A percentile compares a stretch with the other conserved stretches of the same genome.
Evolutionary conservation across 2,329 filamentous ascomycete species (phyloP).

Genomic region (Talaromyces sp.): DNA sequence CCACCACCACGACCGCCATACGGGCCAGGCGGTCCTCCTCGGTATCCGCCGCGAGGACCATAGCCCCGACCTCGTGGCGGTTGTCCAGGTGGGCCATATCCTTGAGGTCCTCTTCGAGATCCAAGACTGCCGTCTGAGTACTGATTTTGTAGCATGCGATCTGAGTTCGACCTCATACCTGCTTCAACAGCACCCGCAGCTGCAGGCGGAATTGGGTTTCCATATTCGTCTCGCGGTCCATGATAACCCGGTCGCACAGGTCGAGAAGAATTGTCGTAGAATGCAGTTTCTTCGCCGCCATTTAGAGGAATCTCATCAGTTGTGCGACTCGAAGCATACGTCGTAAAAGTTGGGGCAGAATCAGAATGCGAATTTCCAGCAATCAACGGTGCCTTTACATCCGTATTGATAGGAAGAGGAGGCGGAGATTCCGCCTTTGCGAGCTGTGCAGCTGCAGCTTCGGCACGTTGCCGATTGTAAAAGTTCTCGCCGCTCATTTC

Average conservation of each 20-base stretch:
- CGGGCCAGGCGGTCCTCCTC: slow-evolving; percentile 25
- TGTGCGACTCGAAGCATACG: slow-evolving; percentile 34
- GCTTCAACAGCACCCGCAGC: slow-evolving; percentile 31
- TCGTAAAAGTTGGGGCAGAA: slow-evolving; percentile 50
- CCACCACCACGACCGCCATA: slow-evolving; percentile 41
- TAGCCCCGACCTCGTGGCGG: slow-evolving; percentile 55
- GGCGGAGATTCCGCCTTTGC: slow-evolving; percentile 54
- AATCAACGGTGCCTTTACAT: slow-evolving; percentile 59
- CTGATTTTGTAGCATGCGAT: slow-evolving; percentile 46
- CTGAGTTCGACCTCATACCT: slow-evolving; percentile 43
- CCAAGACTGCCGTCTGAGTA: slow-evolving; percentile 50
- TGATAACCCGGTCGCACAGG: slow-evolving; percentile 27
- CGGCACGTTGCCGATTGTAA: slow-evolving; percentile 63
- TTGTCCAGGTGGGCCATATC: slow-evolving; percentile 38
- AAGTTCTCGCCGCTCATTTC: slow-evolving; percentile 97
- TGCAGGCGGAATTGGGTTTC: slow-evolving; percentile 38
- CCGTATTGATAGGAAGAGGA: slow-evolving; percentile 45
- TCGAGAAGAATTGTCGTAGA: slow-evolving; percentile 7
- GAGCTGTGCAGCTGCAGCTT: slow-evolving; percentile 31
- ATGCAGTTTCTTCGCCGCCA: neutral
- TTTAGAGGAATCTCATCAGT: slow-evolving; percentile 1
- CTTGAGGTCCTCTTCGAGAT: slow-evolving; percentile 41
- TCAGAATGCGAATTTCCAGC: slow-evolving; percentile 52
- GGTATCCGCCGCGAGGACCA: slow-evolving; percentile 40
- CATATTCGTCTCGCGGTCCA: slow-evolving; percentile 43